Percentiles rank a stretch among this genome's conserved stretches.
These are phyloP conservation scores for Petasospora rhodanensis DNA, from an alignment of 1,139 yeast species.

Conservation along the genomic window DNA sequence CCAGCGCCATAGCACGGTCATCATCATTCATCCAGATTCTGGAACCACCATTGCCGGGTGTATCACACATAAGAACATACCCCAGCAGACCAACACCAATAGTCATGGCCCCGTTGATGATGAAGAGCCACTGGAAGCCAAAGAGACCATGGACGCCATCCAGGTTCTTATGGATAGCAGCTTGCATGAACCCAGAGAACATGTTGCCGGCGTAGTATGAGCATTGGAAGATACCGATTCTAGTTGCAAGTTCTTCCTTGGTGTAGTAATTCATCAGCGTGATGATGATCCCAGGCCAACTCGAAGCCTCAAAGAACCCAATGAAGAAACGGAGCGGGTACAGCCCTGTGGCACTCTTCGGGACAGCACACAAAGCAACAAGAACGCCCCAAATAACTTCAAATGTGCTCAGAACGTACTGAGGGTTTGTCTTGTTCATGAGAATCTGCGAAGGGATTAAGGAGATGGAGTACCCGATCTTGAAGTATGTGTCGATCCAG, in stretches of 20 bases:
- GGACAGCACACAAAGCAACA: conserved; percentile 45
- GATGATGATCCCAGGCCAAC: conserved; percentile 28
- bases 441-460: conserved; percentile 43
- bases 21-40: conserved; percentile 21
- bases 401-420: conserved; percentile 40
- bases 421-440: conserved; percentile 38
- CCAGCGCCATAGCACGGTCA: conserved; percentile 15
- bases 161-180: conserved; percentile 26
- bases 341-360: conserved; percentile 36
- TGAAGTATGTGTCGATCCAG: conserved; percentile 47
- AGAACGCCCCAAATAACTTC: conserved; percentile 31
- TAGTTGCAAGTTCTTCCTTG: conserved; percentile 27
- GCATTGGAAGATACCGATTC: conserved; percentile 29
- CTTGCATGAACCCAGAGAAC: conserved; percentile 38
- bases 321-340: conserved; percentile 32
- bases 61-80: conserved; percentile 28
- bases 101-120: conserved; percentile 33
- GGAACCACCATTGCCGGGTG: conserved; percentile 39
- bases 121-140: conserved; percentile 37
- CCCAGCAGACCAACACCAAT: conserved; percentile 32
- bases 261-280: conserved; percentile 31
- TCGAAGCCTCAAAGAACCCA: conserved; percentile 32
- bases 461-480: conserved; percentile 51
- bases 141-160: conserved; percentile 30
- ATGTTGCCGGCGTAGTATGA: conserved; percentile 33